Evolutionary conservation across 2,329 filamentous ascomycete species (phyloP).

Genomic region (Zasmidium angulare): DNA sequence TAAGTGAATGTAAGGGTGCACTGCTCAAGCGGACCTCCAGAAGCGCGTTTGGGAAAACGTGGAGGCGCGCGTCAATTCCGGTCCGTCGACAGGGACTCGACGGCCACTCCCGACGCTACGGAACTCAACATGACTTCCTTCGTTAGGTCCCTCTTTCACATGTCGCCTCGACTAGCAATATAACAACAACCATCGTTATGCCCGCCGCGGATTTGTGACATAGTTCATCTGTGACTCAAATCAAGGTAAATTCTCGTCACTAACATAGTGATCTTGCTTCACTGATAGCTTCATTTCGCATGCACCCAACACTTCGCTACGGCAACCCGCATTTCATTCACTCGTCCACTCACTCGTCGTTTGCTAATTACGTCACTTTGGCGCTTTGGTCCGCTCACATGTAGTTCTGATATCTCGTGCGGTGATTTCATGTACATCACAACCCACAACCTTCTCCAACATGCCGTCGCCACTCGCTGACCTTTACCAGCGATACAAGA

Average conservation of each 20-base stretch:
- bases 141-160: background rate
- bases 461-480: conserved; percentile 1
- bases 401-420: background rate
- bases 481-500: conserved; percentile 9
- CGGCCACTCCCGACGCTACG: background rate
- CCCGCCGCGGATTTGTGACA: too few relatives aligned
- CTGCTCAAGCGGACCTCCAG: background rate
- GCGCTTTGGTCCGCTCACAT: background rate
- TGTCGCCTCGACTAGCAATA: too few relatives aligned
- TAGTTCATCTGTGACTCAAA: too few relatives aligned
- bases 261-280: too few relatives aligned
- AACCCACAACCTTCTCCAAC: background rate
- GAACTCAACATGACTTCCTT: background rate
- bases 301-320: background rate
- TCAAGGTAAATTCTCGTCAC: too few relatives aligned
- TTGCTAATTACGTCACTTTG: background rate
- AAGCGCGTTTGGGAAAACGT: background rate
- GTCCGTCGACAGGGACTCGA: background rate
- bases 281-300: background rate
- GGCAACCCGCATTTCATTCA: background rate
- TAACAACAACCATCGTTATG: too few relatives aligned
- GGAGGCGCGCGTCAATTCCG: background rate
- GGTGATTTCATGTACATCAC: background rate
- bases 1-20: background rate
- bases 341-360: background rate